A percentile compares a stretch with the other conserved stretches of the same genome.
phyloP scores from a whole-genome alignment of 2,329 filamentous ascomycete genomes.

The Ceratocystis papillata region DNA sequence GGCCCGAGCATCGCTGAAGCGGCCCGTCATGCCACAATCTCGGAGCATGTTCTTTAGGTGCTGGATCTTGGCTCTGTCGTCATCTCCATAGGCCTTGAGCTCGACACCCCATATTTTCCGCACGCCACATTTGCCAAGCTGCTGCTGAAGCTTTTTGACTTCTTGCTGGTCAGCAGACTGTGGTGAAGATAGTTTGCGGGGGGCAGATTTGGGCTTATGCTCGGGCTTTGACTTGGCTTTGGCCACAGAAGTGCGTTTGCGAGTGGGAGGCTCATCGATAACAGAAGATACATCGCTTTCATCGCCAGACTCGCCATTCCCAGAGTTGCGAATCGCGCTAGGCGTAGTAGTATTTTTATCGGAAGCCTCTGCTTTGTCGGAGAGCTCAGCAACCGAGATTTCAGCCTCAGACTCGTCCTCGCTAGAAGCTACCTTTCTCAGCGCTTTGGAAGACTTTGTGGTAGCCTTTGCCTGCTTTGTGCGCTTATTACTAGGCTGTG shows the following conservation, averaged over 20 bases:
- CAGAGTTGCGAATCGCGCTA: conserved; percentile 25
- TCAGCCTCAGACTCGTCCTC: conserved; percentile 21
- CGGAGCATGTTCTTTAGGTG: conserved; percentile 70
- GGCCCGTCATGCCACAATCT: conserved; percentile 77
- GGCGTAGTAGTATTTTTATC: conserved; percentile 14
- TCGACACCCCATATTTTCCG: conserved; percentile 86
- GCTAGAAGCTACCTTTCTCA: background rate
- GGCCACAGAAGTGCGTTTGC: conserved; percentile 30
- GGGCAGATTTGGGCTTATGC: conserved; percentile 33
- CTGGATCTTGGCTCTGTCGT: conserved; percentile 65
- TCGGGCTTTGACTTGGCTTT: conserved; percentile 28
- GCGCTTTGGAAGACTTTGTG: background rate
- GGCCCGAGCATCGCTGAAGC: conserved; percentile 76
- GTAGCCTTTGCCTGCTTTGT: conserved; percentile 22
- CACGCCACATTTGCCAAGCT: conserved; percentile 80
- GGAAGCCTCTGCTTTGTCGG: background rate
- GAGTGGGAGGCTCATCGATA: conserved; percentile 58
- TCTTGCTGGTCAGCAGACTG: conserved; percentile 53
- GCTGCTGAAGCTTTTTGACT: conserved; percentile 78
- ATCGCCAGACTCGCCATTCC: conserved; percentile 29
- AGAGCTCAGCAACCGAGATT: conserved; percentile 7
- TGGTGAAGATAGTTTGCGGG: background rate
- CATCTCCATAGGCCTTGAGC: conserved; percentile 60
- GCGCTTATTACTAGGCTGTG: conserved; percentile 20
- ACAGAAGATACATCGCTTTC: conserved; percentile 56